Evolutionary conservation across 805 yeast genomes (phyloP).

Genomic region (Schizosaccharomyces lindneri): DNA sequence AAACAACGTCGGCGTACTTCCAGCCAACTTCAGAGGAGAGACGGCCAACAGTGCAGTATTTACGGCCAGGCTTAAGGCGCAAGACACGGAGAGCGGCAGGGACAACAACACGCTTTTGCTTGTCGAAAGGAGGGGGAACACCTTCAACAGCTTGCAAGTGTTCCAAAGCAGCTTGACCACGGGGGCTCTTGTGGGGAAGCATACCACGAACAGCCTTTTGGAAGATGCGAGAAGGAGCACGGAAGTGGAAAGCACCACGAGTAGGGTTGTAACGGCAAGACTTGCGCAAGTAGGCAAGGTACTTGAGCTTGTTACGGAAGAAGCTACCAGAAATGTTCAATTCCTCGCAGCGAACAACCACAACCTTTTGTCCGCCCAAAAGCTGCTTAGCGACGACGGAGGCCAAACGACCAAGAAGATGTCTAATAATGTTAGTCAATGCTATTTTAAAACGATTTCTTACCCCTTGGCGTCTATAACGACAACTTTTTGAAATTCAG

Average conservation of each 20-base stretch:
- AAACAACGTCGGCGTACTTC: conserved; percentile 97
- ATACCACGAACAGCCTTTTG: conserved; percentile 99
- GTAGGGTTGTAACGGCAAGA: conserved; percentile 95
- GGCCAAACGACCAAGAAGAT: conserved; percentile 98
- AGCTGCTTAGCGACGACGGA: conserved; percentile 95
- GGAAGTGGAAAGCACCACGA: conserved; percentile 99
- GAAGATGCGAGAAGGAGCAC: conserved; percentile 99
- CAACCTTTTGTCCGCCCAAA: conserved; percentile 93
- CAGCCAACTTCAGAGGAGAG: conserved; percentile 94
- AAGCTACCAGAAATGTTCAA: conserved; percentile 98
- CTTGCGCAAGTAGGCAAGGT: conserved; percentile 99
- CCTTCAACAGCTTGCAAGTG: conserved; percentile 99
- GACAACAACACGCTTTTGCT: conserved; percentile 97
- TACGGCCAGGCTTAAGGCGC: conserved; percentile 98
- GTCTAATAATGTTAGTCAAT: conserved; percentile 44
- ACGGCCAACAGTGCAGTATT: conserved; percentile 95
- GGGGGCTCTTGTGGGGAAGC: conserved; percentile 98
- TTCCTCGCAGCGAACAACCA: conserved; percentile 88
- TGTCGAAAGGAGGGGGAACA: conserved; percentile 98
- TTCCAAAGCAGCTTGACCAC: conserved; percentile 99
- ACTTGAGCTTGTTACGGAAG: conserved; percentile 84
- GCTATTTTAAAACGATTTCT: neutral
- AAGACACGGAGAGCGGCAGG: conserved; percentile 98
- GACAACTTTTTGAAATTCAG: neutral
- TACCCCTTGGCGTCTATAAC: conserved; percentile 4